Base-by-base conservation (phyloP, 2,329 filamentous ascomycete genomes). In the Harringtonia aguacate region DNA sequence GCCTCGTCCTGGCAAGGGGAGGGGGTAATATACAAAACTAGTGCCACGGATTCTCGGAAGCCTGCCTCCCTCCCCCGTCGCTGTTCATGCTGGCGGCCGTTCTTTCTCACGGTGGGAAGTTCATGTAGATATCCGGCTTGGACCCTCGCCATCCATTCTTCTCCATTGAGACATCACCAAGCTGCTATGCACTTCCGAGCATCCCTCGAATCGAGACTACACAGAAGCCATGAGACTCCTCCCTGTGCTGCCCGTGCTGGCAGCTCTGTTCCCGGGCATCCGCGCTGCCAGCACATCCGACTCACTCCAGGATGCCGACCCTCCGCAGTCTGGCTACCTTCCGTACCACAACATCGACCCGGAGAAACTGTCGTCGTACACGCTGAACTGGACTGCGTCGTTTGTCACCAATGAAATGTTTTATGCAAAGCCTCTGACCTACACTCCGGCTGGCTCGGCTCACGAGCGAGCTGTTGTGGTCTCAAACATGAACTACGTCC, bases 361-460 rank as follows among this genome's bases (percentile, higher is more conserved):
- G 4, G 54, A 55, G 7, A 56, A 57, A 18, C 55, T 65, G 4
- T 51, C 53, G 13, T 53, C 52, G n/a, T 46, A 55, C n/a, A 56
- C 62, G 28, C 59, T 53, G n/a, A 43, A 53, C 14, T 55, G 66
- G 60, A 56, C 59, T 52, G 52, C 52, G 51, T 49, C 48, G n/a
- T 59, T 56, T 46, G 51, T 50, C 17, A 48, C 43, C 21, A 50
- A 56, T 17, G 58, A 59, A 49, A 48, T 47, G 48, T 68, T 66
- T 48, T 64, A 61, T 46, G 65, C 66, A 33, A 67, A 66, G 48
- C 66, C 66, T 8, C 51, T 70, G 10, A 57, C 66, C 0, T 68
- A 65, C 43, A 69, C 66, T 1, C 66, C 66, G 8, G 50, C 54
- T 13, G 60, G 58, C 17, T 45, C 46, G 20, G 49, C 56, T 8